Base-by-base conservation (phyloP, 768 basidiomycete species). In the Daedaleopsis sinensis region DNA sequence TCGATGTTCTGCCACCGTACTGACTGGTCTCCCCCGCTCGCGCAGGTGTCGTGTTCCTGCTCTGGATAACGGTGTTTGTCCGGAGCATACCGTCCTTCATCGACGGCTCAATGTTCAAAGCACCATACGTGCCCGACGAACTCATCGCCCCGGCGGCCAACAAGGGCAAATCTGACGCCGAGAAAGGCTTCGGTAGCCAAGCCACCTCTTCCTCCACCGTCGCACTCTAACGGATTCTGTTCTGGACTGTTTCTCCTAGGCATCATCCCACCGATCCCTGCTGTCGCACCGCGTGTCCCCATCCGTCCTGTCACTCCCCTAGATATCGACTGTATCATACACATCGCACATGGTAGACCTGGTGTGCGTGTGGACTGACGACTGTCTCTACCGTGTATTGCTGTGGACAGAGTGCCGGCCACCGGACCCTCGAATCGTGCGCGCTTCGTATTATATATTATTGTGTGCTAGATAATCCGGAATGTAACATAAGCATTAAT, bases 21-120 rank as follows among this genome's bases (percentile, higher is more conserved):
- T 35, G 15, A 51, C 19, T 12, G 24, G 21, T 8, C 36, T 39
- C 16, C 13, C 18, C 5, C 47, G 21, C 15, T 27, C 7, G 27
- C 39, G 4, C 61, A 82, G 82, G 76, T 23, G 18, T 79, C 24
- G 77, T 77, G 12, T 77, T 82, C 58, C 18, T 76, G 15, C 52
- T 83, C 4, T 84, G 83, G 83, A 23, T 71, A 23, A 70, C 66
- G 42, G 72, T 81, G 21, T 73, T 77, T 19, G n/a, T 75, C 2
- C 76, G 76, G 47, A 82, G 80, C 18, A 74, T 83, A 37, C 78
- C 79, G 21, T 74, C 78, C 2, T 65, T 83, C 56, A 74, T 80
- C 64, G 75, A 82, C 63, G 78, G 80, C 13, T 73, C 80, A 35
- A 76, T 82, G 61, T 84, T 84, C 67, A 71, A 72, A 48, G 79